Evolutionary conservation across 2,329 filamentous ascomycete genomes (phyloP).

Genomic region (Alternaria burnsii): DNA sequence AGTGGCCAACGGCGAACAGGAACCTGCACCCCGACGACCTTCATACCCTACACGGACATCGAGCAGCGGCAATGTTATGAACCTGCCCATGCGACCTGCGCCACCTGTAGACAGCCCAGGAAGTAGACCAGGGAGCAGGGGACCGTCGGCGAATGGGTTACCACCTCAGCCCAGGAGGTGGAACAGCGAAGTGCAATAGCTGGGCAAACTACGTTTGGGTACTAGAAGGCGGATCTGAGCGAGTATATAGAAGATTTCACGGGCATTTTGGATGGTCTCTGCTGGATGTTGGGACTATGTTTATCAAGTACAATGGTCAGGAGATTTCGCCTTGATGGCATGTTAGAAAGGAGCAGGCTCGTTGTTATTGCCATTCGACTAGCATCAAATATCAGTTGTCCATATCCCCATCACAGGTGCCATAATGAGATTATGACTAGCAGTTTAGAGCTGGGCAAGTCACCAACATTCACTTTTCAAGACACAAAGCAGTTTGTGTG

Average conservation of each 20-base stretch:
- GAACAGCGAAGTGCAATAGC: slow-evolving; percentile 44
- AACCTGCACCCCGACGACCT: slow-evolving; percentile 48
- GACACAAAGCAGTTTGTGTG: background rate
- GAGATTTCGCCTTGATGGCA: background rate
- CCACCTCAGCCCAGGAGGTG: slow-evolving; percentile 37
- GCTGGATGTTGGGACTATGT: background rate
- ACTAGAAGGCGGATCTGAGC: background rate
- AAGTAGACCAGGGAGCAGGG: slow-evolving; percentile 34
- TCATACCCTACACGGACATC: slow-evolving; percentile 55
- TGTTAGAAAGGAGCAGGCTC: background rate
- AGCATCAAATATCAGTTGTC: slow-evolving; percentile 1
- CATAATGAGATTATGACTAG: background rate
- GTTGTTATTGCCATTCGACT: slow-evolving; percentile 6
- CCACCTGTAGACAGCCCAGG: slow-evolving; percentile 44
- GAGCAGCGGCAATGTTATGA: slow-evolving; percentile 53
- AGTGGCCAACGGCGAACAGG: slow-evolving; percentile 35
- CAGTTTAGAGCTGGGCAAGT: background rate
- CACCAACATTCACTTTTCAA: background rate
- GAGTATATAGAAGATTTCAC: background rate
- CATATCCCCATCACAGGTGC: background rate
- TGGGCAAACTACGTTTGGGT: background rate
- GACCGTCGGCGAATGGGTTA: slow-evolving; percentile 21
- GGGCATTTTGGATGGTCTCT: background rate
- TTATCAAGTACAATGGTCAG: background rate
- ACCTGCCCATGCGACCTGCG: slow-evolving; percentile 57